These are phyloP conservation scores for Fusarium newnesense DNA, from an alignment of 2,329 filamentous ascomycete species.

Conservation along the genomic window DNA sequence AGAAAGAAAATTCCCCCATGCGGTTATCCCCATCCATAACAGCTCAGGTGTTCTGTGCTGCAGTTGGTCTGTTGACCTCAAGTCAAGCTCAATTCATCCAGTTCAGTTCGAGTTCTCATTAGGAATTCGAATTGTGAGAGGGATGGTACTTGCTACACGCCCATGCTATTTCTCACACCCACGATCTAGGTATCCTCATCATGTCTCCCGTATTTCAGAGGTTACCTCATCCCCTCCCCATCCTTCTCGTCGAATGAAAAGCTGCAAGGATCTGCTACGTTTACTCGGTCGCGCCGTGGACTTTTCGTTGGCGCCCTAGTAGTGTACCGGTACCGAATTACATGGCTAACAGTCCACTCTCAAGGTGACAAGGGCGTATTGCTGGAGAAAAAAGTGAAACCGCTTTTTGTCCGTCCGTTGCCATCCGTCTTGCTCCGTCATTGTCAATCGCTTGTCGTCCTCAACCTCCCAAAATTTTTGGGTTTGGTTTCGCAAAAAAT, in stretches of 20 bases:
- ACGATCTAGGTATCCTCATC: neutral
- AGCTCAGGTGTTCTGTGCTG: neutral
- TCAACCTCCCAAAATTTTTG: conserved; percentile 14
- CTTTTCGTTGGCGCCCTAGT: conserved; percentile 38
- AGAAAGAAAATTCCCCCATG: conserved; percentile 38
- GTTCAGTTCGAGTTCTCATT: neutral
- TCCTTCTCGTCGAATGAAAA: conserved; percentile 29
- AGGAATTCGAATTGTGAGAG: neutral
- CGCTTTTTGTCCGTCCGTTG: conserved; percentile 31
- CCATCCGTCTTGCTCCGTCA: conserved; percentile 27
- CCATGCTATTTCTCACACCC: neutral
- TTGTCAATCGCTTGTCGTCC: conserved; percentile 9
- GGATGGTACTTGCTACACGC: conserved; percentile 7
- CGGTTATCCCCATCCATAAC: conserved; percentile 37
- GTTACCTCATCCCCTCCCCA: conserved; percentile 32
- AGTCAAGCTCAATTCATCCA: conserved; percentile 2
- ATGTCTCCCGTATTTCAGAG: conserved; percentile 27
- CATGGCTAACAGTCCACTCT: conserved; percentile 33
- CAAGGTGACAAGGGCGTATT: conserved; percentile 28
- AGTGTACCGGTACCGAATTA: conserved; percentile 13
- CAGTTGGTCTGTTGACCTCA: conserved; percentile 26
- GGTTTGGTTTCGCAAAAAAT: conserved; percentile 22
- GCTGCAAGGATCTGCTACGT: conserved; percentile 37
- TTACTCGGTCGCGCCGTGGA: conserved; percentile 42
- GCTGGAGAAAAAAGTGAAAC: conserved; percentile 30